Evolutionary conservation across 345 rosid genomes (phyloP).

Genomic region (Sonneratia caseolaris): DNA sequence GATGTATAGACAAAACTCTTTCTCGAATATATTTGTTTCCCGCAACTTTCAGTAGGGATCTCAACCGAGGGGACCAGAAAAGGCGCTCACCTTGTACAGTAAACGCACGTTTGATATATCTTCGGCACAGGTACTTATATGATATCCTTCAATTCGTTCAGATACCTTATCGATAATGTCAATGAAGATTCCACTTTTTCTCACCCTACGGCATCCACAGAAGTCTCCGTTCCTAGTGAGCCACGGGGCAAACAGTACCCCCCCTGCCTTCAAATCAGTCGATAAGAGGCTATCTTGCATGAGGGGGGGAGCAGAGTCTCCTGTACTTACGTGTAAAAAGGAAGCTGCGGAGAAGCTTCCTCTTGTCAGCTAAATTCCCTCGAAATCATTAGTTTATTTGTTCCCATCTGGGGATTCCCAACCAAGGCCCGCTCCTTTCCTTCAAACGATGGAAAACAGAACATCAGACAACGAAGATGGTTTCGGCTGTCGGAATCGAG

Average conservation of each 20-base stretch:
- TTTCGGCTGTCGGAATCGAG: not conserved
- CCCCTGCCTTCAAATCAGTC: not conserved
- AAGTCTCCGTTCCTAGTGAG: not conserved
- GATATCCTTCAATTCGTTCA: not conserved
- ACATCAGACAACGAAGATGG: not conserved
- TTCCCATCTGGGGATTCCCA: not conserved
- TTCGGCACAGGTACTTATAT: not conserved
- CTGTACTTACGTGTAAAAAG: not conserved
- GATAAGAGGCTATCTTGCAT: not conserved
- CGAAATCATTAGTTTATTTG: not conserved
- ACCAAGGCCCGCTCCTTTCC: not conserved
- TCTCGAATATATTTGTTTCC: too few species aligned
- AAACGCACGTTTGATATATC: too few species aligned
- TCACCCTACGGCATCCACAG: not conserved
- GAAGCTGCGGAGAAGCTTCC: conserved; percentile 19
- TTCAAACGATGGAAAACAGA: not conserved
- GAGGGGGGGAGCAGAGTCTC: not conserved
- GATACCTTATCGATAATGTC: not conserved
- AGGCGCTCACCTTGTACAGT: too few species aligned
- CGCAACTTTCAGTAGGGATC: too few species aligned
- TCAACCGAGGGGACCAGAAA: too few species aligned
- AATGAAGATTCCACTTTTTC: not conserved
- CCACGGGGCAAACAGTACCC: not conserved
- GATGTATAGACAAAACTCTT: too few species aligned
- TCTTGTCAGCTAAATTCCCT: not conserved